Base-by-base conservation (phyloP, 768 basidiomycete species). In the Candolleomyces efflorescens region DNA sequence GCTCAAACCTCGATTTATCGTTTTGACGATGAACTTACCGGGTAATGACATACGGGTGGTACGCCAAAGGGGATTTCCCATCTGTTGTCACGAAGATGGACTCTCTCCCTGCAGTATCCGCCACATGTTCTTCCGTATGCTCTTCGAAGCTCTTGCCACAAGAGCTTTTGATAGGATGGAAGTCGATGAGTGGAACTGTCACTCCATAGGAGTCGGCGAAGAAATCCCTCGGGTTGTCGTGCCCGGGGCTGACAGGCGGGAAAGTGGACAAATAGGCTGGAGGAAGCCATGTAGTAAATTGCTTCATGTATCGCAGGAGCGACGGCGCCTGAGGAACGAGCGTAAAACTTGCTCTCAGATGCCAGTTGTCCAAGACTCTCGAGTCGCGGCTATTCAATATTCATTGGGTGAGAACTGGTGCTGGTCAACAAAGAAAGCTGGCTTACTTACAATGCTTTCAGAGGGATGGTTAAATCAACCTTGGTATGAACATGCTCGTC, bases 31-130 rank as follows among this genome's bases (percentile, higher is more conserved):
- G 2, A 18, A 9, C 64, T 15, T 44, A 72, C 73, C 72, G 69
- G 27, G 74, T 73, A n/a, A 73, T 64, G 26, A 77, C 62, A 38
- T 73, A 74, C 5, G 75, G 75, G 54, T 73, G 74, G 5, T 60
- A 59, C n/a, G 61, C 56, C 18, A 61, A 60, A 0, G 65, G 60
- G 7, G 58, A 59, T 12, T 58, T 27, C 22, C 51, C 62, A 24
- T 61, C 52, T 3, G 67, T 67, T 0, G 49, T 23, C 23, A 26
- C 18, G 49, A 23, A 32, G 32, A 32, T 32, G n/a, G 48, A 39
- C 11, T 62, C 63, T 5, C 60, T 55, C 22, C 61, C 60, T 23
- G 56, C 58, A 12, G 38, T 4, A 2, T 65, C 60, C 32, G 6
- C 32, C 1, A 11, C 5, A 32, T 32, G 7, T 32, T 11, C 32